Percentiles rank a stretch among this genome's conserved stretches.
Conservation (phyloP, 805 yeast genomes). For the Hanseniaspora clermontiae region DNA sequence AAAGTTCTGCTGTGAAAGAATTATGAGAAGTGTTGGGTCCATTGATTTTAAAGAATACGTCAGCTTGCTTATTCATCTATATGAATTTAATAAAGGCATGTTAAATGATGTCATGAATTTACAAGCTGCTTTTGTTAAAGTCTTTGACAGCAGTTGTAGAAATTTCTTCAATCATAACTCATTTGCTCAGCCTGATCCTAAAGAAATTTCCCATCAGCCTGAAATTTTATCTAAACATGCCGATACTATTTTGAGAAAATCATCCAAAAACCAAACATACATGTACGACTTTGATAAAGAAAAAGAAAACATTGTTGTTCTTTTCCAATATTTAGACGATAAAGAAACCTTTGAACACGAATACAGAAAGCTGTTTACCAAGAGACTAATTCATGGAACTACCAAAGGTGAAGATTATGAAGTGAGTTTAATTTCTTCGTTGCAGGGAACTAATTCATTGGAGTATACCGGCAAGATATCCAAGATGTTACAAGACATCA, state of each 20-base stretch:
- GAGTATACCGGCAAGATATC: constrained; percentile 91
- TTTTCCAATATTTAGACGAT: constrained; percentile 80
- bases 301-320: constrained; percentile 71
- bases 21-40: not conserved
- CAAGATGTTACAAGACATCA: constrained; percentile 90
- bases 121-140: constrained; percentile 55
- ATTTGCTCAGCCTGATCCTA: constrained; percentile 57
- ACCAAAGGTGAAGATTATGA: constrained; percentile 74
- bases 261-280: constrained; percentile 54
- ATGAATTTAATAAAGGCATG: constrained; percentile 51
- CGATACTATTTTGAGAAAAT: constrained; percentile 67
- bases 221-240: constrained; percentile 82
- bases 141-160: constrained; percentile 81
- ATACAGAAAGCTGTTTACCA: constrained; percentile 79
- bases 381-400: constrained; percentile 75
- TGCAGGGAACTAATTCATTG: constrained; percentile 78
- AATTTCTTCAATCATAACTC: constrained; percentile 69
- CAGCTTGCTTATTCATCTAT: constrained; percentile 58
- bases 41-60: constrained; percentile 53
- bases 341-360: constrained; percentile 90
- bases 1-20: constrained; percentile 6
- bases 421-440: constrained; percentile 67
- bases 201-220: constrained; percentile 65
- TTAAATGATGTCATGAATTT: constrained; percentile 41
- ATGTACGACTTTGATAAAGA: constrained; percentile 48